Conservation (phyloP, 495 filamentous ascomycete species). For the Cetradonia linearis region DNA sequence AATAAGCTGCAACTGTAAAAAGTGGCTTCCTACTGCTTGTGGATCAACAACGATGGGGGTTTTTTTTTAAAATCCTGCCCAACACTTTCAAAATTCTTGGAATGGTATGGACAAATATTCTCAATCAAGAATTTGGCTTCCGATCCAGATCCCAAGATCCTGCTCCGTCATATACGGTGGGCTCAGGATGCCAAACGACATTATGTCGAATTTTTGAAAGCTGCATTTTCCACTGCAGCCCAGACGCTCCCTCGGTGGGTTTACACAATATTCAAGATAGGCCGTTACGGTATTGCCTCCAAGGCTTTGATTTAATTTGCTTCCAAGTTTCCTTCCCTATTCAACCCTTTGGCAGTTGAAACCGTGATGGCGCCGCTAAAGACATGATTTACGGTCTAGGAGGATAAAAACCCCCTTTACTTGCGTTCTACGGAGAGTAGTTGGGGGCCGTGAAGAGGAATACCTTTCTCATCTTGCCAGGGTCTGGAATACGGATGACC, state of each 20-base stretch:
- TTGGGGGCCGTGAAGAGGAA: background rate
- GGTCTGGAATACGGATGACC: background rate
- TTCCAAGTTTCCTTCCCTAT: background rate
- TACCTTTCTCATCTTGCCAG: background rate
- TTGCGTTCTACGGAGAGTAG: background rate
- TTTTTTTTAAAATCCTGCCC: too few species aligned
- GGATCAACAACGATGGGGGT: too few species aligned
- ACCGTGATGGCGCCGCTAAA: background rate
- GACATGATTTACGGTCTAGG: background rate
- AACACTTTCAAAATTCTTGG: too few species aligned
- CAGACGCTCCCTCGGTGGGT: constrained; percentile 21
- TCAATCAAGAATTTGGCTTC: constrained; percentile 7
- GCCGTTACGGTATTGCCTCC: constrained; percentile 23
- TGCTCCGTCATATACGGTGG: constrained; percentile 18
- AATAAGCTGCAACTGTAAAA: too few species aligned
- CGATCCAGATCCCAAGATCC: background rate
- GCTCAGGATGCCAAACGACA: constrained; percentile 17
- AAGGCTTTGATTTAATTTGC: constrained; percentile 19
- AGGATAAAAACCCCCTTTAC: background rate
- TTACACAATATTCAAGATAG: constrained; percentile 20
- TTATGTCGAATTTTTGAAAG: constrained; percentile 13
- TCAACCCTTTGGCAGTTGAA: background rate
- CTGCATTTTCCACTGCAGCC: constrained; percentile 13
- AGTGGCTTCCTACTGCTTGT: too few species aligned
- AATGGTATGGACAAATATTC: constrained; percentile 7